Base-by-base conservation (phyloP, 1,284 basidiomycete genomes). In the Tilletia horrida region DNA sequence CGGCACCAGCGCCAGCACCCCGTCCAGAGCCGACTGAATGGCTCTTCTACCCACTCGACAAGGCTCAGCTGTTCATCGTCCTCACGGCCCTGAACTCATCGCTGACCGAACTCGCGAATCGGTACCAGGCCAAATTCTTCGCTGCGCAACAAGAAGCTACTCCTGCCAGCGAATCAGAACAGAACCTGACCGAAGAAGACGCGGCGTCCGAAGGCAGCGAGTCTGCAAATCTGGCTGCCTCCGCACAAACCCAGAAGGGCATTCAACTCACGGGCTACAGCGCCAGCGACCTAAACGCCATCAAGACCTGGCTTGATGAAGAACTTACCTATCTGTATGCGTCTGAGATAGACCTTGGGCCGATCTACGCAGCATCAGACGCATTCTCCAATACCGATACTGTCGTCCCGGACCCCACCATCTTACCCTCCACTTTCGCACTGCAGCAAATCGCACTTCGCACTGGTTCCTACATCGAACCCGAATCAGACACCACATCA, bases 41-140 rank as follows among this genome's bases (percentile, higher is more conserved):
- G 55, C 27, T 40, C 1, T 59, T 59, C 31, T 59, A 59, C 29
- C 55, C 55, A 35, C 55, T 59, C 16, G 55, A 59, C 55, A 59
- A 31, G 8, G 14, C 55, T 18, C 55, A 35, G 8, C 55, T 59
- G 13, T 59, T 31, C 27, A 35, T 59, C 16, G 27, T 59, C 55
- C 55, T 59, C 29, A 59, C 55, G 1, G 27, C 55, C 2, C 29
- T 59, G 16, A 31, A 59, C 27, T 18, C 18, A n/a, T 13, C 31
- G 11, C 55, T 59, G 3, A 14, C 55, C 55, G 29, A 59, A 13
- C 31, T 29, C n/a, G 27, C 27, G 4, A 31, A 16, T 13, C 27
- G 16, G n/a, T 40, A 29, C 31, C 16, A 16, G 16, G 55, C 31
- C 27, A 25, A 29, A 7, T 59, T 59, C 7, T 59, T 59, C 27